A percentile compares a stretch with the other conserved stretches of the same genome.
These are phyloP conservation scores for Quercus tomentella DNA, from an alignment of 331 rosid genomes.

Conservation along the genomic window DNA sequence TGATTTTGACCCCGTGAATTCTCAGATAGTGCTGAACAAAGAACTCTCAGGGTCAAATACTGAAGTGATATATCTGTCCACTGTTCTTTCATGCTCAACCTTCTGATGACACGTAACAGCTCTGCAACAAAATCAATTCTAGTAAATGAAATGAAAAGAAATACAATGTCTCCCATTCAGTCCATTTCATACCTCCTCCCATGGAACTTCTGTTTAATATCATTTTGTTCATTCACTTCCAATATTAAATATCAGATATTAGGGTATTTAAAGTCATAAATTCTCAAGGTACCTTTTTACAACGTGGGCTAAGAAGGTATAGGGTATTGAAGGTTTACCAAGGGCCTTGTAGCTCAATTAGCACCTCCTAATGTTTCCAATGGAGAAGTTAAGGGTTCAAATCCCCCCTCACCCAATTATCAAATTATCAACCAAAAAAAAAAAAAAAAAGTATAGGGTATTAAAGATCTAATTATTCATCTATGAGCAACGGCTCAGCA, in stretches of 20 bases:
- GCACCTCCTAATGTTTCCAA: too few species aligned
- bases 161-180: neutral
- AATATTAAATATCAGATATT: neutral
- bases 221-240: neutral
- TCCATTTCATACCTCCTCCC: neutral
- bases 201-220: neutral
- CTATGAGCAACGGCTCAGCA: neutral
- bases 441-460: too few species aligned
- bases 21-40: conserved; percentile 64
- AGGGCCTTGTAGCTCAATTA: too few species aligned
- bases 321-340: neutral
- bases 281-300: neutral
- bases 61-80: conserved; percentile 72
- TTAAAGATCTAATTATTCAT: neutral
- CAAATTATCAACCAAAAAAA: too few species aligned
- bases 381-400: too few species aligned
- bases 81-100: conserved; percentile 86
- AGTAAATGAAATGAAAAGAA: conserved; percentile 24
- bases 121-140: conserved; percentile 53
- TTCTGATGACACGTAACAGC: conserved; percentile 76
- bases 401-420: too few species aligned
- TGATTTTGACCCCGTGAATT: conserved; percentile 93
- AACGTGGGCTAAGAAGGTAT: neutral
- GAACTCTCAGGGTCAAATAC: conserved; percentile 73
- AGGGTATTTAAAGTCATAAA: neutral